Percentiles rank a stretch among this genome's conserved stretches.
Conservation (phyloP, 805 yeast genomes). For the Millerozyma acaciae region DNA sequence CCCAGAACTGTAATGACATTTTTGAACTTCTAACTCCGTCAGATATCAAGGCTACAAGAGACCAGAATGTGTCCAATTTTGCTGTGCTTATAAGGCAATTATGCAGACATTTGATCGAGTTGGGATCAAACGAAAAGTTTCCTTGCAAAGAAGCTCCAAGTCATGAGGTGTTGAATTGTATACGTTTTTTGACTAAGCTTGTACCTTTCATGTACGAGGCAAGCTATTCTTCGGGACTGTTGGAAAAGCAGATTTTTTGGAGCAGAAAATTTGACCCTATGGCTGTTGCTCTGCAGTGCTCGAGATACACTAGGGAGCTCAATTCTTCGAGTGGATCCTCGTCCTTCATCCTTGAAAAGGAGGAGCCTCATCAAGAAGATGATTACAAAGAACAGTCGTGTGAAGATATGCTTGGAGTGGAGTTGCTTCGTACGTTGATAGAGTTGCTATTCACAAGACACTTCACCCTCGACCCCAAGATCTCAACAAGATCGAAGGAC, state of each 20-base stretch:
- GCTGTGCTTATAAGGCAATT: conserved; percentile 44
- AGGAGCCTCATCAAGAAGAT: too few species aligned
- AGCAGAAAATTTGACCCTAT: conserved; percentile 43
- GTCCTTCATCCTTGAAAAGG: too few species aligned
- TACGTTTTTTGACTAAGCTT: conserved; percentile 60
- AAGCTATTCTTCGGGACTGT: conserved; percentile 17
- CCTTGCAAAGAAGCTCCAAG: conserved; percentile 19
- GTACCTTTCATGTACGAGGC: conserved; percentile 68
- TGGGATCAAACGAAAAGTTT: conserved; percentile 6
- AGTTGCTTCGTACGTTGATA: conserved; percentile 33
- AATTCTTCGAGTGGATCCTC: too few species aligned
- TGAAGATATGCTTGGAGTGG: conserved; percentile 27
- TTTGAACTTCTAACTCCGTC: conserved; percentile 50
- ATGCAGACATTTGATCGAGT: conserved; percentile 18
- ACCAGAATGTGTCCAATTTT: conserved; percentile 55
- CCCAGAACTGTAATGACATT: conserved; percentile 53
- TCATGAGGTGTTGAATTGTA: conserved; percentile 51
- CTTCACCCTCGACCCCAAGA: conserved; percentile 43
- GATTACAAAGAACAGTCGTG: too few species aligned
- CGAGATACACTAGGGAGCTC: too few species aligned
- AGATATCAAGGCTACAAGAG: conserved; percentile 60
- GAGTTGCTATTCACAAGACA: conserved; percentile 52
- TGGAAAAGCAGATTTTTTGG: conserved; percentile 29
- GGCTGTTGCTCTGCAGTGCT: background rate
- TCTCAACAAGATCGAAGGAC: conserved; percentile 2